Conservation (phyloP, 371 early-diverging fungal species). For the Rhizopus stolonifer region DNA sequence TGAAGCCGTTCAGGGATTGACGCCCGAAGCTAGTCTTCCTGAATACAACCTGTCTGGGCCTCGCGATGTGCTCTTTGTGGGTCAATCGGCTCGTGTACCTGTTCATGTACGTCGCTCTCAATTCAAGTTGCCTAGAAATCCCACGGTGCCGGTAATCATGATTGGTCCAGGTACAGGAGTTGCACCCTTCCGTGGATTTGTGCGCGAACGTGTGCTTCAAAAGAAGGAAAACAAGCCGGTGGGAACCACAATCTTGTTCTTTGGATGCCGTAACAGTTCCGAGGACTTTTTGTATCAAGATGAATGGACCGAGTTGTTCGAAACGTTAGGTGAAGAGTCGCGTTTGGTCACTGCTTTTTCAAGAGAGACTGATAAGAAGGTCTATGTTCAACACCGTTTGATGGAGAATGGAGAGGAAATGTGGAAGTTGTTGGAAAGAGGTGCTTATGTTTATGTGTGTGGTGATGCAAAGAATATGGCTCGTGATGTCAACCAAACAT, state of each 20-base stretch:
- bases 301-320: constrained; percentile 74
- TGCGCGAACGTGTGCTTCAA: constrained; percentile 80
- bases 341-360: constrained; percentile 87
- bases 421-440: constrained; percentile 68
- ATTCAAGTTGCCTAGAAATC: constrained; percentile 86
- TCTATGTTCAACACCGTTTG: constrained; percentile 87
- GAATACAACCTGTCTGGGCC: constrained; percentile 54
- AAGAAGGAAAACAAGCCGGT: constrained; percentile 59
- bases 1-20: constrained; percentile 28
- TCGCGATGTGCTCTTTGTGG: constrained; percentile 25
- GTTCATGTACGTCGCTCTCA: constrained; percentile 84
- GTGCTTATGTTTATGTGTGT: constrained; percentile 89
- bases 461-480: constrained; percentile 98
- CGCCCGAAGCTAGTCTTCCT: constrained; percentile 25
- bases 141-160: constrained; percentile 86
- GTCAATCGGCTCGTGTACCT: constrained; percentile 51
- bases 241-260: constrained; percentile 89
- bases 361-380: constrained; percentile 75
- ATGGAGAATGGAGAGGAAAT: constrained; percentile 62
- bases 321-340: constrained; percentile 55
- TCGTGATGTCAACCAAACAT: constrained; percentile 76
- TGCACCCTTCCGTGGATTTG: constrained; percentile 96
- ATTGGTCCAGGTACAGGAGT: constrained; percentile 98
- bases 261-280: constrained; percentile 82
- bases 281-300: constrained; percentile 88